Conservation (phyloP, 257 asterid genomes). For the Solanum paucissectum region DNA sequence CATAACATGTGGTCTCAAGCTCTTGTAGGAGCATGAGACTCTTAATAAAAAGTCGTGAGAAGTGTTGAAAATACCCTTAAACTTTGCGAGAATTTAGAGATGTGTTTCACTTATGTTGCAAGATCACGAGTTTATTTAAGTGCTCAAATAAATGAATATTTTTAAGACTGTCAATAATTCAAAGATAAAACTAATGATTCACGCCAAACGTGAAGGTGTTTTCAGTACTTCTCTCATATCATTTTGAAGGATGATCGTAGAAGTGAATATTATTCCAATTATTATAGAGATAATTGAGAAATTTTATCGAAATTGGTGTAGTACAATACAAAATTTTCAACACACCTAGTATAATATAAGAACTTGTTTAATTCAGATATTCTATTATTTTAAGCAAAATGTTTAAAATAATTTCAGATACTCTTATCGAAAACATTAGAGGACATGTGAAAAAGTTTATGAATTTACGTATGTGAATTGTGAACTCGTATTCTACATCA, state of each 20-base stretch:
- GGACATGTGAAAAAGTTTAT: too few species aligned
- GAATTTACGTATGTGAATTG: background rate
- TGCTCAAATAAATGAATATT: fast-evolving
- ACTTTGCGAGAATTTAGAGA: too few species aligned
- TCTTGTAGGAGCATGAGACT: background rate
- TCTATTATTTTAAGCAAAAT: background rate
- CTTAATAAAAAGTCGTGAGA: fast-evolving
- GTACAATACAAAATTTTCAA: background rate
- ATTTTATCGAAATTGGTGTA: background rate
- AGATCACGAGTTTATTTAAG: background rate
- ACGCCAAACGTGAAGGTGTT: too few species aligned
- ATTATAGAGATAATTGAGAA: background rate
- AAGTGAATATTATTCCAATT: background rate
- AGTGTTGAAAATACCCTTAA: background rate
- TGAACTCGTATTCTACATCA: background rate
- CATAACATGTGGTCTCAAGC: fast-evolving
- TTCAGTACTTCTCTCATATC: too few species aligned
- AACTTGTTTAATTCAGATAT: background rate
- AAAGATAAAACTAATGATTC: too few species aligned
- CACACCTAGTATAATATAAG: background rate
- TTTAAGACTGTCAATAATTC: fast-evolving
- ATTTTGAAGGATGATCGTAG: background rate
- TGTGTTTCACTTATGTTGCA: too few species aligned
- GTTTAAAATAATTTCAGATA: background rate
- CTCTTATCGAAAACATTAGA: background rate